Base-by-base conservation (phyloP, 352 stramenopile species). In the Halophytophthora polymorphica region DNA sequence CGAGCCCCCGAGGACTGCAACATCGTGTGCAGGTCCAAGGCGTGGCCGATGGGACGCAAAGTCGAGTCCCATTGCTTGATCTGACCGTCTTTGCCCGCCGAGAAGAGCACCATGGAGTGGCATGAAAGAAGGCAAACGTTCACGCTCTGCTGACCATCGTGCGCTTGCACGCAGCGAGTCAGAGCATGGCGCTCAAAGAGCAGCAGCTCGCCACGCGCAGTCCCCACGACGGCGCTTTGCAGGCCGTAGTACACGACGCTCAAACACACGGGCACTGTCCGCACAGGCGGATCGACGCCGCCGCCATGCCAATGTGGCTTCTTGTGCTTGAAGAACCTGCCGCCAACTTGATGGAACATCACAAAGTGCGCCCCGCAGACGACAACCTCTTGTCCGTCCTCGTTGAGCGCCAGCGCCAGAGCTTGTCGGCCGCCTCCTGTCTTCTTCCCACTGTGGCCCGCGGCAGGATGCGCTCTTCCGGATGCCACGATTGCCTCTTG, bases 41-140 rank as follows among this genome's bases (percentile, higher is more conserved):
- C 44, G 29, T 86, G 72, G 12, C 83, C 83, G n/a, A 93, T 88
- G 0, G 83, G 69, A 10, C 66, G 66, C 8, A 91, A 57, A 0
- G 80, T 91, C 21, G 77, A 86, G 51, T 94, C 82, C 82, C 82
- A 94, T 69, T 91, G 81, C 53, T 83, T 84, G 29, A 91, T 64
- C 11, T 83, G 66, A 0, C 81, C 83, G 42, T 90, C 82, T 47
- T 90, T 91, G 0, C 77, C 77, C 10, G 75, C 71, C 0, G 83
- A 86, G 50, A 91, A 89, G n/a, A 93, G 55, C 6, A 90, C 62
- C 79, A 88, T 88, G 0, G 79, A 83, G 25, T 77, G 69, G 43
- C 70, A 92, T 0, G 76, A 80, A 0, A 88, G 45, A 25, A 79
- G 12, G 42, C 67, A 77, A 0, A 80, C 63, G 29, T 83, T 89